phyloP scores from a whole-genome alignment of 1,284 basidiomycete species.

The Cryptococcus deneoformans region DNA sequence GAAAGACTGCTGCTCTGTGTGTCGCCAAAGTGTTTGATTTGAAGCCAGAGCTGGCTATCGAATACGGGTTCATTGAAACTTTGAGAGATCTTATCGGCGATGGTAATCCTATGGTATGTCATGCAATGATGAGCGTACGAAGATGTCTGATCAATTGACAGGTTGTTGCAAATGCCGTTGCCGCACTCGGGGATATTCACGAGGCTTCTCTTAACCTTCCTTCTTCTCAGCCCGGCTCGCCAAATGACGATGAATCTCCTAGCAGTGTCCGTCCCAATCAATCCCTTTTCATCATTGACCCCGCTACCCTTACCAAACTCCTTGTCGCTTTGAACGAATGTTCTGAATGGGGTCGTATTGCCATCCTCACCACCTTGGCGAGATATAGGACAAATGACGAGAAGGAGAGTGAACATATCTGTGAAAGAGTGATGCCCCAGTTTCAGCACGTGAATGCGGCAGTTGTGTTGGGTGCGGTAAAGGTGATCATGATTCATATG shows the following conservation, averaged over 20 bases:
- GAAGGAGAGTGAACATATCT: slow-evolving; percentile 97
- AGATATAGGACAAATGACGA: slow-evolving; percentile 80
- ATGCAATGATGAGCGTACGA: neutral
- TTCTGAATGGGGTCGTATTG: slow-evolving; percentile 97
- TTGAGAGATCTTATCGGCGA: slow-evolving; percentile 68
- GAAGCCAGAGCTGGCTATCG: slow-evolving; percentile 90
- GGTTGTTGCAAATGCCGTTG: slow-evolving; percentile 96
- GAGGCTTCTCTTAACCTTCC: slow-evolving; percentile 48
- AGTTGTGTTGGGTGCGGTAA: slow-evolving; percentile 92
- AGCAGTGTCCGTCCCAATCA: slow-evolving; percentile 55
- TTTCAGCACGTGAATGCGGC: slow-evolving; percentile 97
- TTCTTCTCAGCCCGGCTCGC: slow-evolving; percentile 27
- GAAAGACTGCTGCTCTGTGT: slow-evolving; percentile 91
- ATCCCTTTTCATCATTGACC: slow-evolving; percentile 72
- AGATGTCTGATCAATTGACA: slow-evolving; percentile 3
- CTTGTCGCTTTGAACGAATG: slow-evolving; percentile 96
- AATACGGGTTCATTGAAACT: slow-evolving; percentile 90
- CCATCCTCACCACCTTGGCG: slow-evolving; percentile 80
- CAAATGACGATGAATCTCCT: slow-evolving; percentile 53
- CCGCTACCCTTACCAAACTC: slow-evolving; percentile 78
- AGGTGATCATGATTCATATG: slow-evolving; percentile 98
- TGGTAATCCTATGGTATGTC: slow-evolving; percentile 89
- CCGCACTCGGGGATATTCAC: slow-evolving; percentile 94
- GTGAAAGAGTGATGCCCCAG: slow-evolving; percentile 96
- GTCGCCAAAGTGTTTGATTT: slow-evolving; percentile 97